Evolutionary conservation across 805 yeast genomes (phyloP).

Genomic region (Candida tibetensis): DNA sequence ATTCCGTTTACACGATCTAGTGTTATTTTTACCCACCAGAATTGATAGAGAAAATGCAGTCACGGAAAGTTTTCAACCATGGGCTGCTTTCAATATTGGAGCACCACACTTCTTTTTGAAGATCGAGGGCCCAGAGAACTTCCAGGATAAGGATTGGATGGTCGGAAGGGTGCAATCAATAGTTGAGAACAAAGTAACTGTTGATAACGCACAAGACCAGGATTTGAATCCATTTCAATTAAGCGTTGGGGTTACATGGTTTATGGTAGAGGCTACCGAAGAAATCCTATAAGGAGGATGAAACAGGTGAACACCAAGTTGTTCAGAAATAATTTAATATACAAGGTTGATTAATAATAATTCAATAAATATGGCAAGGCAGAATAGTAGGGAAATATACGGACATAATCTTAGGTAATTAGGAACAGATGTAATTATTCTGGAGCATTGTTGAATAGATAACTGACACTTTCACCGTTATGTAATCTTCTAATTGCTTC

Average conservation of each 20-base stretch:
- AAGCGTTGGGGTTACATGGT: slow-evolving; percentile 64
- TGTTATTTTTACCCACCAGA: slow-evolving; percentile 78
- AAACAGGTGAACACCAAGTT: too few relatives aligned
- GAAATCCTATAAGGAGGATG: slow-evolving; percentile 15
- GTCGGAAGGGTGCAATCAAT: slow-evolving; percentile 67
- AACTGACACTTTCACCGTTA: slow-evolving; percentile 93
- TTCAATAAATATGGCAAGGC: too few relatives aligned
- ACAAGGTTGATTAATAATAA: too few relatives aligned
- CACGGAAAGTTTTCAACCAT: slow-evolving; percentile 45
- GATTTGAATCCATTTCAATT: slow-evolving; percentile 63
- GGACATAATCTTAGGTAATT: neutral
- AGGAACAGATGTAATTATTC: slow-evolving; percentile 8
- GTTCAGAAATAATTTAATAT: too few relatives aligned
- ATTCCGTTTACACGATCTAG: slow-evolving; percentile 74
- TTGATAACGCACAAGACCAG: slow-evolving; percentile 31
- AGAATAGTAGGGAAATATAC: too few relatives aligned
- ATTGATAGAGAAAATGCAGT: slow-evolving; percentile 32
- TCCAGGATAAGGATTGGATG: slow-evolving; percentile 70
- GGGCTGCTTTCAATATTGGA: slow-evolving; percentile 95
- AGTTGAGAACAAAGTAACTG: slow-evolving; percentile 51
- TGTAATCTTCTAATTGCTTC: slow-evolving; percentile 93
- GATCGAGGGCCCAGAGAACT: slow-evolving; percentile 27
- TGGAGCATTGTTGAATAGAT: slow-evolving; percentile 66
- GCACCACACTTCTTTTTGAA: slow-evolving; percentile 80
- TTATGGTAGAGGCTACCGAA: slow-evolving; percentile 53